Evolutionary conservation across 2,329 filamentous ascomycete genomes (phyloP).

Genomic region (Leptographium radiaticola): DNA sequence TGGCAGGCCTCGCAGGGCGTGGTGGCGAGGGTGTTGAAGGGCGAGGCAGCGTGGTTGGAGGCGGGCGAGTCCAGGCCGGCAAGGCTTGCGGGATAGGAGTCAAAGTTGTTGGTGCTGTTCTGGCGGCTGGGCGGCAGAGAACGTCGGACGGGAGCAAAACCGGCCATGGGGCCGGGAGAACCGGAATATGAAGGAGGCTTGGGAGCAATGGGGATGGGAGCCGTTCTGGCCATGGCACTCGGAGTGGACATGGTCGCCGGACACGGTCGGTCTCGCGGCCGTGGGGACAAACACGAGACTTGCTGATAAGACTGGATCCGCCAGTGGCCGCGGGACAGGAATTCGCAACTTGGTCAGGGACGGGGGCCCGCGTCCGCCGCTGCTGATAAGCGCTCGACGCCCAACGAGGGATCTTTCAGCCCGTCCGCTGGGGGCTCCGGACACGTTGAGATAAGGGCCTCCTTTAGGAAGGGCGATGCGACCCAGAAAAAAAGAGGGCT

Average conservation of each 20-base stretch:
- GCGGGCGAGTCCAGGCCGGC: conserved; percentile 40
- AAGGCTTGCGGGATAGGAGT: conserved; percentile 36
- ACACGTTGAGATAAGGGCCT: not conserved
- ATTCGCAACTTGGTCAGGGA: too few relatives aligned
- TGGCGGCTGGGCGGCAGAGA: conserved; percentile 30
- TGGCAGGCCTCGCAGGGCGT: conserved; percentile 62
- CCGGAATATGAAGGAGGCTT: conserved; percentile 32
- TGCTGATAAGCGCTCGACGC: too few relatives aligned
- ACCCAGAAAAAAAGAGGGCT: not conserved
- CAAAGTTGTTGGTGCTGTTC: conserved; percentile 32
- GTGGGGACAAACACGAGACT: not conserved
- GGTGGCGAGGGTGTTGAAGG: conserved; percentile 27
- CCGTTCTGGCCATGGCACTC: conserved; percentile 42
- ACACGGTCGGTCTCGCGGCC: too few relatives aligned
- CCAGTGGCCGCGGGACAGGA: not conserved
- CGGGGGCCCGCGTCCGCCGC: too few relatives aligned
- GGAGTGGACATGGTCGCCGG: conserved; percentile 38
- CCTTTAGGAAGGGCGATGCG: not conserved
- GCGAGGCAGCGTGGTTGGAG: conserved; percentile 32
- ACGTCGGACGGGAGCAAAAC: conserved; percentile 8
- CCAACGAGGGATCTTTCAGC: too few relatives aligned
- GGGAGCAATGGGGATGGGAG: conserved; percentile 53
- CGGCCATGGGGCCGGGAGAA: conserved; percentile 11
- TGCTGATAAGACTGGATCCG: not conserved
- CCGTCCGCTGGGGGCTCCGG: too few relatives aligned